A percentile compares a stretch with the other conserved stretches of the same genome.
phyloP scores from a whole-genome alignment of 352 stramenopile species.

The Pythium folliculosum region DNA sequence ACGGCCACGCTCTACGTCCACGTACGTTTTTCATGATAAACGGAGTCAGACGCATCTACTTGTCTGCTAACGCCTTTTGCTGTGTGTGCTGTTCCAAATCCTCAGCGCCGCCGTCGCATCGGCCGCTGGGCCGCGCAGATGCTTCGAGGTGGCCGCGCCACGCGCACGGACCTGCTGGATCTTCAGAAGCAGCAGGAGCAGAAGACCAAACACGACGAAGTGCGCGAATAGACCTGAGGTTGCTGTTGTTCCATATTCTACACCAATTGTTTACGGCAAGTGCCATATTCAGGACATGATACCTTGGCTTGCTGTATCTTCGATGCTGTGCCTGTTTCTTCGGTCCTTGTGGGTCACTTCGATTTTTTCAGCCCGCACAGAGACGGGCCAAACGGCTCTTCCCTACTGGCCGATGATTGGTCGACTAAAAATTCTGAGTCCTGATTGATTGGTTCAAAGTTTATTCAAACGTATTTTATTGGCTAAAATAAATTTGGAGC shows the following conservation, averaged over 20 bases:
- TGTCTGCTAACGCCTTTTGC: neutral
- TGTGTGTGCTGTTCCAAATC: slow-evolving; percentile 1
- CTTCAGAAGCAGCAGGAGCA: slow-evolving; percentile 36
- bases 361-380: slow-evolving; percentile 8
- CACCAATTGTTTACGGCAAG: neutral
- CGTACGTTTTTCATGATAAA: slow-evolving; percentile 49
- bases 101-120: slow-evolving; percentile 75
- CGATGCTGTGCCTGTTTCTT: slow-evolving; percentile 1
- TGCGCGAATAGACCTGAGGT: slow-evolving; percentile 10
- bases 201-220: slow-evolving; percentile 27
- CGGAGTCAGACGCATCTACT: too few relatives aligned
- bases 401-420: slow-evolving; percentile 1
- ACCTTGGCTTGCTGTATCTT: slow-evolving; percentile 4
- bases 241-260: slow-evolving; percentile 14
- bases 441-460: slow-evolving; percentile 4
- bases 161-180: slow-evolving; percentile 68
- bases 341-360: slow-evolving; percentile 2
- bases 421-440: neutral
- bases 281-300: neutral
- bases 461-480: neutral
- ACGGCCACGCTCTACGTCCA: slow-evolving; percentile 83
- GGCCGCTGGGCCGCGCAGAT: slow-evolving; percentile 85
- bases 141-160: slow-evolving; percentile 74
- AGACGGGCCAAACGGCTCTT: slow-evolving; percentile 10
- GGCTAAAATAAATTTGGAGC: slow-evolving; percentile 1